phyloP scores from a whole-genome alignment of 208 protist genomes.

The Leishmania mexicana region DNA sequence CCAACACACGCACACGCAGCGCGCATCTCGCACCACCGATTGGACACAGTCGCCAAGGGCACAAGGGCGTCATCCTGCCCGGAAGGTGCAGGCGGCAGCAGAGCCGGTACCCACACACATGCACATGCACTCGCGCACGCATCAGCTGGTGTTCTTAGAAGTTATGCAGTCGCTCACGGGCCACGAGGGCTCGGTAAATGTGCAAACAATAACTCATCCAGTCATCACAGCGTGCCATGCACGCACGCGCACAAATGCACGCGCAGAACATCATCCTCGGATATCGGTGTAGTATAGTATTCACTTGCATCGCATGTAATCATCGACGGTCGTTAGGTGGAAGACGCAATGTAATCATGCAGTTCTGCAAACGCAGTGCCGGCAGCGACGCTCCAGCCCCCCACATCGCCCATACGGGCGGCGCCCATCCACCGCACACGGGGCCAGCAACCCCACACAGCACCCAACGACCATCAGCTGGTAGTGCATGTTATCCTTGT shows the following conservation, averaged over 20 bases:
- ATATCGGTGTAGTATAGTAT: no score
- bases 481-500: constrained; percentile 62
- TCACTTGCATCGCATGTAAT: constrained; percentile 25
- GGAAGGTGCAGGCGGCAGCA: constrained; percentile 9
- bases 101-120: background rate
- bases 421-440: no score
- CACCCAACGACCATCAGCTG: constrained; percentile 29
- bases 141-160: constrained; percentile 11
- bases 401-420: no score
- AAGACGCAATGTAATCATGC: constrained; percentile 22
- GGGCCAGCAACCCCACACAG: background rate
- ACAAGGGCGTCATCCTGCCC: constrained; percentile 16
- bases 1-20: background rate
- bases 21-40: constrained; percentile 33
- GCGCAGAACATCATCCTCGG: background rate
- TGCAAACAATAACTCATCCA: constrained; percentile 21
- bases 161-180: constrained; percentile 8
- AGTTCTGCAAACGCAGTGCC: constrained; percentile 2
- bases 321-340: constrained; percentile 22
- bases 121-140: background rate
- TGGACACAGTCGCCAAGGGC: constrained; percentile 22
- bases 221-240: constrained; percentile 19
- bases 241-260: background rate
- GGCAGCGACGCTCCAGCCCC: no score
- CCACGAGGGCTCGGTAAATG: constrained; percentile 17